Percentiles rank a stretch among this genome's conserved stretches.
phyloP scores from a whole-genome alignment of 2,329 filamentous ascomycete species.

The Penicillium sp. region DNA sequence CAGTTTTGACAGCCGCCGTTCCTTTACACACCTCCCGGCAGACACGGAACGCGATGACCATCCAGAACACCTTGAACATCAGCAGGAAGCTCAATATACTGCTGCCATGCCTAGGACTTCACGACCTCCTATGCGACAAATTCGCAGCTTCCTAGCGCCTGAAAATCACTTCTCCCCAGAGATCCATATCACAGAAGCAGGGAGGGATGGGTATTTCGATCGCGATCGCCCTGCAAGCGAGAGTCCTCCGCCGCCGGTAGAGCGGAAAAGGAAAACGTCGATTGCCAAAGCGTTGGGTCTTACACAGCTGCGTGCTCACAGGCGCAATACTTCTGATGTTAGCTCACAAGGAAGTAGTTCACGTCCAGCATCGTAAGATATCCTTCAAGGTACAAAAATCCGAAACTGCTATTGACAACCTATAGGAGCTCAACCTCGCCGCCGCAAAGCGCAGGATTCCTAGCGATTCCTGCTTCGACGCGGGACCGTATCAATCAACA shows the following conservation, averaged over 20 bases:
- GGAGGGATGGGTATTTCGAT: slow-evolving; percentile 21
- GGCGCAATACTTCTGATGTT: slow-evolving; percentile 14
- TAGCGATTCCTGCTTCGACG: slow-evolving; percentile 24
- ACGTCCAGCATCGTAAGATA: slow-evolving; percentile 19
- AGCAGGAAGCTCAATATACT: neutral
- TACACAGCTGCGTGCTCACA: slow-evolving; percentile 8
- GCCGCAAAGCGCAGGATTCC: slow-evolving; percentile 22
- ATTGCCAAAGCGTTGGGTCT: slow-evolving; percentile 13
- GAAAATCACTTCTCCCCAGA: slow-evolving; percentile 20
- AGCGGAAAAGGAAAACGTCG: slow-evolving; percentile 5
- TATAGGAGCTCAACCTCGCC: slow-evolving; percentile 16
- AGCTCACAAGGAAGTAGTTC: slow-evolving; percentile 19
- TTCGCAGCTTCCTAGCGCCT: slow-evolving; percentile 24
- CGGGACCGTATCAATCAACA: slow-evolving; percentile 26
- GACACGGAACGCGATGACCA: slow-evolving; percentile 7
- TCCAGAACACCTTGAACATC: neutral
- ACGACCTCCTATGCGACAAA: slow-evolving; percentile 22
- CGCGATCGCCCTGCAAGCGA: slow-evolving; percentile 12
- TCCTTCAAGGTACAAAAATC: neutral
- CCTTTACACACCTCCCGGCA: slow-evolving; percentile 19
- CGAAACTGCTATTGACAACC: neutral
- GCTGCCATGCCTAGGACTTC: slow-evolving; percentile 9
- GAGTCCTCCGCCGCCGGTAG: slow-evolving; percentile 14
- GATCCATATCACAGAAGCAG: slow-evolving; percentile 32
- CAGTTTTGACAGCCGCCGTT: slow-evolving; percentile 30